Base-by-base conservation (phyloP, 495 filamentous ascomycete species). In the Aspergillus campestris region DNA sequence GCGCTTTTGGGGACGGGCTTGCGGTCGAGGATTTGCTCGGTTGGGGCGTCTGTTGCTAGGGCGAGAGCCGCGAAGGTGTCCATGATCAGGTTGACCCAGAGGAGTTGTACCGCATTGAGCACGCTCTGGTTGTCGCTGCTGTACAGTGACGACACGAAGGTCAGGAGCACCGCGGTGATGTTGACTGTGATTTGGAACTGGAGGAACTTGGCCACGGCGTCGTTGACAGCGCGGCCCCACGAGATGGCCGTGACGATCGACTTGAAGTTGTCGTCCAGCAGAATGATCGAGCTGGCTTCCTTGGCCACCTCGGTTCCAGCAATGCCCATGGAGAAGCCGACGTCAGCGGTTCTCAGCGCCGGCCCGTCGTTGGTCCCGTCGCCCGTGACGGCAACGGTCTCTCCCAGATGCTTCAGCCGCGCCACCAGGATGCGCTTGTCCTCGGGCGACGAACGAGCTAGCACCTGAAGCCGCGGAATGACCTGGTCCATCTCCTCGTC, bases 61-160 rank as follows among this genome's bases (percentile, higher is more conserved):
- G 88, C 88, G 10, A 94, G 71, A 11, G 88, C 88, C 24, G 88
- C 88, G 49, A 94, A 87, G 0, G 88, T 92, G 52, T 94, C 88
- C 89, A 94, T 94, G 61, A 94, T 94, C 49, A 94, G 71, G 52
- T 94, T 94, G 50, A 94, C 85, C 88, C 88, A 94, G 11, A 94
- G 74, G 18, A 94, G 73, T 66, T 94, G 88, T 12, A 94, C 88
- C 7, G 88, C 87, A 5, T 77, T 91, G 30, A 94, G 69, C 38
- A 94, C 88, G 38, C 86, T 85, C 28, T 73, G 61, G 55, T 82
- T 79, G 6, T 78, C 64, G 5, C 56, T 57, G 52, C 75, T 86
- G 27, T 82, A 78, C n/a, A 92, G 81, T 24, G 88, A 84, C 1
- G 88, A 81, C 40, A 94, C 77, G 52, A 94, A 92, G 10, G 88